Evolutionary conservation across 164 flowering plant species (phyloP).

Genomic region (Aristolochia californica): DNA sequence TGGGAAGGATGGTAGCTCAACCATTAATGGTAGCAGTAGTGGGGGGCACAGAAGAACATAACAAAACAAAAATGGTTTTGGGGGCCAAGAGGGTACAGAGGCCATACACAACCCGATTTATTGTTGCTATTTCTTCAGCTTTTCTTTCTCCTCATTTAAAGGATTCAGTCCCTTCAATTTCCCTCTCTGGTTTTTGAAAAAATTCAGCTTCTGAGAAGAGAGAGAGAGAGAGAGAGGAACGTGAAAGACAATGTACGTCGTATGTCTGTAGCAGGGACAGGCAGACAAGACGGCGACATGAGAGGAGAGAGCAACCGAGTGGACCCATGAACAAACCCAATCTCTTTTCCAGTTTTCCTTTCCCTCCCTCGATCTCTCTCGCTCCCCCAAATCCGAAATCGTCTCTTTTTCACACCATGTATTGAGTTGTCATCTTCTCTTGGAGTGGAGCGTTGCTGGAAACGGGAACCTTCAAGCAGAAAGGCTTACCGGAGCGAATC

Average conservation of each 20-base stretch:
- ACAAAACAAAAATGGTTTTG: not conserved
- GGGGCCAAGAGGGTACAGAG: not conserved
- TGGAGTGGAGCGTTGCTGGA: not conserved
- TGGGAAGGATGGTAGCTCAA: not conserved
- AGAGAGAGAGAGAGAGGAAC: not conserved
- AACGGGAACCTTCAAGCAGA: not conserved
- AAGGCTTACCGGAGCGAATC: not conserved
- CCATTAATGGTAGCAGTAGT: not conserved
- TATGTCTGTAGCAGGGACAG: conserved; percentile 1
- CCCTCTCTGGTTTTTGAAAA: not conserved
- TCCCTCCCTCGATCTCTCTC: not conserved
- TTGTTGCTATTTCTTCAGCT: not conserved
- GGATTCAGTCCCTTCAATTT: not conserved
- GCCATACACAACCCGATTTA: not conserved
- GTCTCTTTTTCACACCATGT: not conserved
- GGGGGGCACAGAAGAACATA: not conserved
- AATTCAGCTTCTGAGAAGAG: not conserved
- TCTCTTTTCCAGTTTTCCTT: not conserved
- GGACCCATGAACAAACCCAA: not conserved
- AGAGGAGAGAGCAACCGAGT: not conserved
- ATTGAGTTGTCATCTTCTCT: not conserved
- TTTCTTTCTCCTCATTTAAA: not conserved
- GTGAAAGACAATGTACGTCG: conserved; percentile 1
- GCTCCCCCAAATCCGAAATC: not conserved
- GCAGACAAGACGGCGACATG: conserved; percentile 1